Percentiles rank a stretch among this genome's conserved stretches.
Conservation (phyloP, 164 flowering plant species). For the Berberis vulgaris region DNA sequence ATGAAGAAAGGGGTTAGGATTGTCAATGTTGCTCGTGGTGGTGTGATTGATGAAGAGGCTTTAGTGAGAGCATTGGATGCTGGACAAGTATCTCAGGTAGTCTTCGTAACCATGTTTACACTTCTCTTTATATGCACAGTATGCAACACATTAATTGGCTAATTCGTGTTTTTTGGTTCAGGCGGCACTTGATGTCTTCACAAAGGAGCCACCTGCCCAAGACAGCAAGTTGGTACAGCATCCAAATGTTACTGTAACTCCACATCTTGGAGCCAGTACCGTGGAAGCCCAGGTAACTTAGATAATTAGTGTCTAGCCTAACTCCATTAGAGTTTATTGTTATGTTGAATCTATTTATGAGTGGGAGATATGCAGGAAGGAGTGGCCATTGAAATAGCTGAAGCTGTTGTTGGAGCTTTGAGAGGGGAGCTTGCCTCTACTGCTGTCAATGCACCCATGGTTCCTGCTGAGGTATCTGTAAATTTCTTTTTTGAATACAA, state of each 20-base stretch:
- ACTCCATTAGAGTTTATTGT: too few species aligned
- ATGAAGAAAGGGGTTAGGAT: conserved; percentile 83
- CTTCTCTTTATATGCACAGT: too few species aligned
- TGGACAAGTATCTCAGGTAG: conserved; percentile 79
- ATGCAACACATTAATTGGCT: too few species aligned
- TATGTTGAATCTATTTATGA: neutral
- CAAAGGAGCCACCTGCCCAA: conserved; percentile 61
- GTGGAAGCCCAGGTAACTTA: conserved; percentile 68
- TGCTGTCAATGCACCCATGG: conserved; percentile 21
- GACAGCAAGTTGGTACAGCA: conserved; percentile 60
- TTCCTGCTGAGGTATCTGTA: conserved; percentile 47
- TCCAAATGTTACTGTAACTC: conserved; percentile 72
- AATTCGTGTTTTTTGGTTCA: conserved; percentile 13
- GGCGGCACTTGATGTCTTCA: conserved; percentile 92
- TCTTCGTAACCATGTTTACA: neutral
- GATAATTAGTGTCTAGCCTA: neutral
- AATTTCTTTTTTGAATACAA: neutral
- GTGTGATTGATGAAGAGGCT: conserved; percentile 56
- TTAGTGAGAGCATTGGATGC: conserved; percentile 66
- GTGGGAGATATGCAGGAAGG: conserved; percentile 24
- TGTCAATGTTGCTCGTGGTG: conserved; percentile 50
- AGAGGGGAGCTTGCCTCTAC: conserved; percentile 24
- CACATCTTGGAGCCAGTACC: conserved; percentile 89
- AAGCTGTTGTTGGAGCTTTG: neutral
- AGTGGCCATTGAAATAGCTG: conserved; percentile 3